These are phyloP conservation scores for Solanum piurae DNA, from an alignment of 257 asterid genomes.

Conservation along the genomic window DNA sequence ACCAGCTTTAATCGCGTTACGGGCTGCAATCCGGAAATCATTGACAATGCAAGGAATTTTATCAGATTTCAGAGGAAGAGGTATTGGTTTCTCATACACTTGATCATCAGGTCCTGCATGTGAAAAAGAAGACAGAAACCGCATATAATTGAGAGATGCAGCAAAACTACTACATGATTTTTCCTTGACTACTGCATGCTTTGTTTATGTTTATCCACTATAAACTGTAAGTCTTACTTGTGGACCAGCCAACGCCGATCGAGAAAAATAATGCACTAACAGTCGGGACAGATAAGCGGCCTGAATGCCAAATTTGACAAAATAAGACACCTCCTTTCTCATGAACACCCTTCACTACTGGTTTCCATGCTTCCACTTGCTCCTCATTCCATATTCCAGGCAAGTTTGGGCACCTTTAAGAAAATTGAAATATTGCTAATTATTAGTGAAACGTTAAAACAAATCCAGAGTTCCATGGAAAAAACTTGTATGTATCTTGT, in stretches of 20 bases:
- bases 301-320: slow-evolving; percentile 30
- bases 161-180: background rate
- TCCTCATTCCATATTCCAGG: slow-evolving; percentile 33
- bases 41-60: background rate
- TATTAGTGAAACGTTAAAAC: background rate
- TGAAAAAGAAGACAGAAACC: background rate
- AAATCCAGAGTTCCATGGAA: background rate
- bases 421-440: background rate
- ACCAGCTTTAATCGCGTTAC: slow-evolving; percentile 1
- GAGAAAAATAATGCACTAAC: background rate
- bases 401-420: slow-evolving; percentile 11
- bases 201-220: background rate
- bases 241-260: too few species aligned
- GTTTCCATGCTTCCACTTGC: background rate
- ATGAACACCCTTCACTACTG: background rate
- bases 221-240: background rate
- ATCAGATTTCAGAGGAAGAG: background rate
- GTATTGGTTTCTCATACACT: background rate
- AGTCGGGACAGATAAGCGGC: slow-evolving; percentile 15
- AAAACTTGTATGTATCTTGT: background rate
- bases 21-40: background rate
- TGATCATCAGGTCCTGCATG: background rate
- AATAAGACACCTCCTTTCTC: slow-evolving; percentile 16
- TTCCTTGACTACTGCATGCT: background rate
- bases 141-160: background rate